Evolutionary conservation across 805 yeast genomes (phyloP).

Genomic region (Saccharomycopsis fodiens): DNA sequence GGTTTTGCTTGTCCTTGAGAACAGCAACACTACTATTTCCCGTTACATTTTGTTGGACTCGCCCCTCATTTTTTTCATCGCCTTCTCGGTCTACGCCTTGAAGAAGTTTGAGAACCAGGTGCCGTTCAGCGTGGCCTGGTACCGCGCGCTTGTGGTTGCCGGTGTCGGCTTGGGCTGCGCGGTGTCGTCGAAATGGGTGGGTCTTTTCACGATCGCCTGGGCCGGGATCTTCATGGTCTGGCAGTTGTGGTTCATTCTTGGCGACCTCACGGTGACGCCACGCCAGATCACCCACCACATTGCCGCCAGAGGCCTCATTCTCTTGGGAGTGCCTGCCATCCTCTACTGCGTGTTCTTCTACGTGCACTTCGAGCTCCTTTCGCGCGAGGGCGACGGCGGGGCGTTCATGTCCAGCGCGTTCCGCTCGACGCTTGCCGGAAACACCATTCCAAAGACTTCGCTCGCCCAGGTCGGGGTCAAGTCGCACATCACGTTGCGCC

Average conservation of each 20-base stretch:
- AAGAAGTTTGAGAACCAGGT: slow-evolving; percentile 58
- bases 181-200: slow-evolving; percentile 76
- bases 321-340: slow-evolving; percentile 51
- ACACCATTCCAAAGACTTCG: slow-evolving; percentile 51
- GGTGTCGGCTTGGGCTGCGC: slow-evolving; percentile 70
- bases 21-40: slow-evolving; percentile 58
- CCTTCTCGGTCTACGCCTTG: slow-evolving; percentile 57
- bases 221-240: slow-evolving; percentile 53
- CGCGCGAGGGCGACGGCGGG: slow-evolving; percentile 61
- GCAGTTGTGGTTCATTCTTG: slow-evolving; percentile 65
- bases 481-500: slow-evolving; percentile 60
- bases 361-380: slow-evolving; percentile 52
- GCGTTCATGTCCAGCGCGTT: slow-evolving; percentile 69
- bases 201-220: slow-evolving; percentile 67
- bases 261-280: slow-evolving; percentile 53
- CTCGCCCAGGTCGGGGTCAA: slow-evolving; percentile 66
- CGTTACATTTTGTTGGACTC: slow-evolving; percentile 70
- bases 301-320: slow-evolving; percentile 40
- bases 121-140: slow-evolving; percentile 55
- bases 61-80: slow-evolving; percentile 70
- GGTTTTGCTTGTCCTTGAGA: slow-evolving; percentile 53
- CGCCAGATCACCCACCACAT: slow-evolving; percentile 39
- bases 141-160: slow-evolving; percentile 50
- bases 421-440: slow-evolving; percentile 53
- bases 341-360: slow-evolving; percentile 54